These are phyloP conservation scores for Actinomortierella wolfii DNA, from an alignment of 371 early-diverging fungal genomes.

Conservation along the genomic window DNA sequence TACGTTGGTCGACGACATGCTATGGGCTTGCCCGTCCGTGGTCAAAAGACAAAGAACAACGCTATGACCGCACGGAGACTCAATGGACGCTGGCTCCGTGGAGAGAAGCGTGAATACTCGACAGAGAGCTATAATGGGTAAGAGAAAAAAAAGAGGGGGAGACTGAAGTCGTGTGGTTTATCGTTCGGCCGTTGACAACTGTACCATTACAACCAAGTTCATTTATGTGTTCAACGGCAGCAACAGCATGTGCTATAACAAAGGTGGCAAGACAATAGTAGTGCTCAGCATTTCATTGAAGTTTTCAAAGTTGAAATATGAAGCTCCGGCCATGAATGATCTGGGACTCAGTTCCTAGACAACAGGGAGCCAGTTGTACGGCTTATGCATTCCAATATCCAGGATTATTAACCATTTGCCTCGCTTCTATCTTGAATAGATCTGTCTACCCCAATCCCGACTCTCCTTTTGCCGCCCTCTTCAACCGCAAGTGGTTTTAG, in stretches of 20 bases:
- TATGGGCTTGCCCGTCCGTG: conserved; percentile 89
- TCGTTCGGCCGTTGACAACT: too few relatives aligned
- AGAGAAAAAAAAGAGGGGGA: background rate
- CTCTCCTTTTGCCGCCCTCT: conserved; percentile 32
- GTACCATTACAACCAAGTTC: too few relatives aligned
- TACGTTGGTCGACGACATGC: conserved; percentile 88
- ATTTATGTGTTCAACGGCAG: too few relatives aligned
- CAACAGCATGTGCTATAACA: too few relatives aligned
- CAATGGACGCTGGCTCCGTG: conserved; percentile 64
- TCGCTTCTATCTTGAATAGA: background rate
- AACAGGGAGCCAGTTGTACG: too few relatives aligned
- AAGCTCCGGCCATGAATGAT: too few relatives aligned
- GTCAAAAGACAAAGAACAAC: conserved; percentile 89
- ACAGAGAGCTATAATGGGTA: background rate
- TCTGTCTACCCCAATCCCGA: conserved; percentile 22
- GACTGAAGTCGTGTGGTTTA: background rate
- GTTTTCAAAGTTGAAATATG: too few relatives aligned
- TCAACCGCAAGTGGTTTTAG: conserved; percentile 43
- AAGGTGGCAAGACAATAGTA: too few relatives aligned
- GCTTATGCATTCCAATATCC: too few relatives aligned
- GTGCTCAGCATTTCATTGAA: too few relatives aligned
- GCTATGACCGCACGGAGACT: conserved; percentile 86
- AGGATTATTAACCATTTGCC: too few relatives aligned
- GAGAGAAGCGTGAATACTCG: conserved; percentile 42
- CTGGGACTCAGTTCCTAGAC: too few relatives aligned